Base-by-base conservation (phyloP, 73 alveolate species). In the Effrenium voratum region DNA sequence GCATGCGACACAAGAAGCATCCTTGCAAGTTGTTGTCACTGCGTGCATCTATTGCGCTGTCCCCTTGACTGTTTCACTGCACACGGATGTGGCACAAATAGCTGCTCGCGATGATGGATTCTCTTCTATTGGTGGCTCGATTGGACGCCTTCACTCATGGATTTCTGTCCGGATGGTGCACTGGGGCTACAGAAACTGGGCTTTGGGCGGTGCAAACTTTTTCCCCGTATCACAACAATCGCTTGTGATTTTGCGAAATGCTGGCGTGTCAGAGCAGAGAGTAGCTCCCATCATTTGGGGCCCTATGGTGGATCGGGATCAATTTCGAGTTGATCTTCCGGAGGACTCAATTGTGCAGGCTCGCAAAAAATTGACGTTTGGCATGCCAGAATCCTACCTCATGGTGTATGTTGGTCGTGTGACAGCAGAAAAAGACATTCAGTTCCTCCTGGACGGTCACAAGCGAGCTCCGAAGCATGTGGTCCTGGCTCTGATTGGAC, bases 111-210 rank as follows among this genome's bases (percentile, higher is more conserved):
- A 91, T 91, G 91, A 66, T 15, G 81, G 60, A 22, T 88, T 88
- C 34, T 88, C 95, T 15, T 88, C 95, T 5, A 44, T 88, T 84
- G 57, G 68, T 30, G 95, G 95, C 0, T 22, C 40, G 12, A 34
- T 88, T 30, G 95, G 95, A 43, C 77, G 84, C 38, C 41, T 88
- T 36, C 95, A 88, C 66, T 44, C 95, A 28, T 60, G 95, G 95
- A 10, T 52, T 12, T 47, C 85, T 38, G 95, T 88, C 24, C 70
- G 38, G 41, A 36, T 41, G 79, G 60, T 80, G 30, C 68, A 91
- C 36, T 91, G 98, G 98, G 98, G 98, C 28, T 91, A 91, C 60
- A 45, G 98, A 50, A 91, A 91, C 19, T 91, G 98, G 98, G 98
- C 98, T 13, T 49, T 68, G 47, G 79, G 91, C 15, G 98, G 98